Conservation (phyloP, 352 stramenopile genomes). For the Aphanomyces astaci region DNA sequence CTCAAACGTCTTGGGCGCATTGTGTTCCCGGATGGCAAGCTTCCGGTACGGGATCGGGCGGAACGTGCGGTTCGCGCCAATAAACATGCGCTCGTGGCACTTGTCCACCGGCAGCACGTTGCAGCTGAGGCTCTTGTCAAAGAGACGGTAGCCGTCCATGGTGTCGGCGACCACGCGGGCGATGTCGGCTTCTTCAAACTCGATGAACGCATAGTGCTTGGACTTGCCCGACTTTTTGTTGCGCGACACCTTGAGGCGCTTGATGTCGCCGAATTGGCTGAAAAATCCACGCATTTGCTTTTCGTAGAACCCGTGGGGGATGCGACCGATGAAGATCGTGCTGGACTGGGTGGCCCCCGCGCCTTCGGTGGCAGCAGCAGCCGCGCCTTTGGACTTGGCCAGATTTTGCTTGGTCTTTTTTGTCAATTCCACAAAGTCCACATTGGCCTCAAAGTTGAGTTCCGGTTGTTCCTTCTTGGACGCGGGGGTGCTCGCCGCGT, state of each 20-base stretch:
- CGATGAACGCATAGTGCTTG: slow-evolving; percentile 94
- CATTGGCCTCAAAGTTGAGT: slow-evolving; percentile 16
- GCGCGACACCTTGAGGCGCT: slow-evolving; percentile 86
- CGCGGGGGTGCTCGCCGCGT: slow-evolving; percentile 30
- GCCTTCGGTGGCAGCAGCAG: slow-evolving; percentile 21
- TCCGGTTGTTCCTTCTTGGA: slow-evolving; percentile 25
- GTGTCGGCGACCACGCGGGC: slow-evolving; percentile 90
- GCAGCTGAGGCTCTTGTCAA: slow-evolving; percentile 90
- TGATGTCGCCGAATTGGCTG: slow-evolving; percentile 93
- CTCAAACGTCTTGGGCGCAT: slow-evolving; percentile 70
- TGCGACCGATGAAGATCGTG: slow-evolving; percentile 95
- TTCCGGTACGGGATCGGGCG: slow-evolving; percentile 56
- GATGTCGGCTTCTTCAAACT: slow-evolving; percentile 91
- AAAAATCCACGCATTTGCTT: slow-evolving; percentile 93
- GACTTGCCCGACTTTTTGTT: slow-evolving; percentile 92
- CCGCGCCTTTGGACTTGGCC: slow-evolving; percentile 5
- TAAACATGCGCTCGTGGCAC: slow-evolving; percentile 84
- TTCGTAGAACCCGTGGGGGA: slow-evolving; percentile 96
- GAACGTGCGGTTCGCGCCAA: slow-evolving; percentile 77
- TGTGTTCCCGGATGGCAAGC: slow-evolving; percentile 70
- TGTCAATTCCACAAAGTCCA: slow-evolving; percentile 20
- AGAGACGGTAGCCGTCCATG: slow-evolving; percentile 94
- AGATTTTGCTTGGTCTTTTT: slow-evolving; percentile 27
- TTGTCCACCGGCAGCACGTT: slow-evolving; percentile 83
- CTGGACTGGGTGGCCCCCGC: slow-evolving; percentile 44